Conservation (phyloP, 202 grass and related monocot genomes). For the Zoysia matrella region DNA sequence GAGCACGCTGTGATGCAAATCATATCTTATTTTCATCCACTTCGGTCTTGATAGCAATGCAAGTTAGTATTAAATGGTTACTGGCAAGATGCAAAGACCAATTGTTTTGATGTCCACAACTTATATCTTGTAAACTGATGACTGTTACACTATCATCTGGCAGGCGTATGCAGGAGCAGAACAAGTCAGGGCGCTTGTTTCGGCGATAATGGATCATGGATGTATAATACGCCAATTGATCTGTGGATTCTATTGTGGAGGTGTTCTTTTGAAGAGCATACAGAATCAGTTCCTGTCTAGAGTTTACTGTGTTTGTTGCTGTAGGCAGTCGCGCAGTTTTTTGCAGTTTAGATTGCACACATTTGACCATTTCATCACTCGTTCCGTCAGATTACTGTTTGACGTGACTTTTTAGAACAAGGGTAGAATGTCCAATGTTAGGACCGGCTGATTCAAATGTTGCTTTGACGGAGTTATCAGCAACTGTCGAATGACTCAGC, state of each 20-base stretch:
- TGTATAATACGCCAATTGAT: slow-evolving; percentile 12
- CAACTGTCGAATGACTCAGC: background rate
- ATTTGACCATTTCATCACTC: background rate
- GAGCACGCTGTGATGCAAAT: background rate
- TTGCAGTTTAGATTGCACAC: slow-evolving; percentile 13
- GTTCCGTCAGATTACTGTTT: background rate
- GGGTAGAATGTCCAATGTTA: background rate
- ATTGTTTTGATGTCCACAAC: background rate
- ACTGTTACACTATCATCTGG: slow-evolving; percentile 10
- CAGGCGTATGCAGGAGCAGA: slow-evolving; percentile 66
- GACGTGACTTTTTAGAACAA: background rate
- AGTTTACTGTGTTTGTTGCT: slow-evolving; percentile 5
- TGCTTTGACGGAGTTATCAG: slow-evolving; percentile 18
- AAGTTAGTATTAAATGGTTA: background rate
- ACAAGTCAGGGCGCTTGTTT: slow-evolving; percentile 61
- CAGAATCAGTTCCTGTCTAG: background rate
- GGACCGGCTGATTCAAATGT: background rate
- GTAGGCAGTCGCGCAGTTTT: slow-evolving; percentile 31
- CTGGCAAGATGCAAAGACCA: slow-evolving; percentile 13
- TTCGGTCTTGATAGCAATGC: background rate
- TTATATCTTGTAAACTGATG: slow-evolving; percentile 23
- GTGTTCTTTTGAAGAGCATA: slow-evolving; percentile 16
- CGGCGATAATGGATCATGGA: slow-evolving; percentile 51
- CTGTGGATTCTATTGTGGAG: background rate
- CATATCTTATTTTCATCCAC: background rate